Base-by-base conservation (phyloP, 345 rosid genomes). In the Citrus reticulata region DNA sequence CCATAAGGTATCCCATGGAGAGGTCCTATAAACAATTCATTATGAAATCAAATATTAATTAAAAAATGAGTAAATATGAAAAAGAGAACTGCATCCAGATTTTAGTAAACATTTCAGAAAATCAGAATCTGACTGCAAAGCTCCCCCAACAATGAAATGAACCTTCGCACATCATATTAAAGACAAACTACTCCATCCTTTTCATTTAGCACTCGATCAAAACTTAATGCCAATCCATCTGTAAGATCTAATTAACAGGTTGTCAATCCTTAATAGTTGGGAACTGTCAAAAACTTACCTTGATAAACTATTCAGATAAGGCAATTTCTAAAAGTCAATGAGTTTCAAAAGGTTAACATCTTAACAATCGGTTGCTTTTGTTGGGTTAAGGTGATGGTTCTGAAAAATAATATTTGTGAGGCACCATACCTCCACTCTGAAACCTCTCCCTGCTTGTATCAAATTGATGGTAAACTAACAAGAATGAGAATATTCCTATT, bases 1-100 rank as follows among this genome's bases (percentile, higher is more conserved):
- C 98, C 95, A 76, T 91, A 95, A 80, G 97, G 98, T 58, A 95
- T 92, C 72, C 98, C 97, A 62, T 95, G 95, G 76, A 95, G 98
- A 82, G 98, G 95, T 84, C 98, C 98, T 93, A 78, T 22, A 61
- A 76, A 29, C 20, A 49, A 60, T 46, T 64, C 25, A 60, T 4
- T 39, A 63, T 4, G 42, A 39, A 58, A 72, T 63, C 34, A 60
- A 46, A 51, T 30, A 67, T 64, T 73, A 60, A 49, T 20, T 77
- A 9, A 59, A 51, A 37, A 35, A 75, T n/a, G 13, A 35, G 11
- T 17, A 68, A n/a, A 55, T 29, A 58, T 39, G 25, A 4, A 24
- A 49, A 29, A 34, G 32, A 73, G 5, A 25, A 63, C 10, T 1
- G 10, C 7, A 34, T 25, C 51, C 17, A 24, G 39, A 27, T 70